Percentiles rank a stretch among this genome's conserved stretches.
Evolutionary conservation across 768 basidiomycete genomes (phyloP).

Genomic region (Tricholoma hemisulphureum): DNA sequence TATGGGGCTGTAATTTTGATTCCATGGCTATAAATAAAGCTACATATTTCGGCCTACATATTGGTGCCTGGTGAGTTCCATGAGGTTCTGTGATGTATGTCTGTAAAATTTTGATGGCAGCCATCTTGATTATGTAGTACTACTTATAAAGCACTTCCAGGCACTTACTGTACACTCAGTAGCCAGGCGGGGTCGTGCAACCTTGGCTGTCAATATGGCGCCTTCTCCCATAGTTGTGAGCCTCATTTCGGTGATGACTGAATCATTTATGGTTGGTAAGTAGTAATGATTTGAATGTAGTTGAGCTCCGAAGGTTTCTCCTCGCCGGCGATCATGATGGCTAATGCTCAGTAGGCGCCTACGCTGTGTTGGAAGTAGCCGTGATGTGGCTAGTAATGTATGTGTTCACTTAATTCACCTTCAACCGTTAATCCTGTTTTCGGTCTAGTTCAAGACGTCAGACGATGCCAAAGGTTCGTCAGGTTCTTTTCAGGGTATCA

Average conservation of each 20-base stretch:
- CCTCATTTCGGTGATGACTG: slow-evolving; percentile 3
- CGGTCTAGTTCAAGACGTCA: neutral
- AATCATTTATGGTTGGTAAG: slow-evolving; percentile 5
- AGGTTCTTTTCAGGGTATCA: slow-evolving; percentile 7
- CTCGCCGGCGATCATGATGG: neutral
- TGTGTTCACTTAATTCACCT: neutral
- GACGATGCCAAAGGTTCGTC: slow-evolving; percentile 3
- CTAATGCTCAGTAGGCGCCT: neutral
- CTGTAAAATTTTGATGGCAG: too few species aligned
- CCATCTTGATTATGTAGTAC: too few species aligned
- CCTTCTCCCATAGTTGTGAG: neutral
- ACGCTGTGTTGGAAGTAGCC: neutral
- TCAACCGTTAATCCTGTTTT: neutral
- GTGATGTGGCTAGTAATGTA: slow-evolving; percentile 2
- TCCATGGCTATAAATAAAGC: too few species aligned
- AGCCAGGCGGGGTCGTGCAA: too few species aligned
- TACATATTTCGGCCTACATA: too few species aligned
- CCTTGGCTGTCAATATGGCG: neutral
- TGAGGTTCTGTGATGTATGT: too few species aligned
- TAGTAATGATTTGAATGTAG: too few species aligned
- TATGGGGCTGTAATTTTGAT: too few species aligned
- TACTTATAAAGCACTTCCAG: too few species aligned
- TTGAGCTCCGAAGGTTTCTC: neutral
- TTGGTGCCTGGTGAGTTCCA: too few species aligned
- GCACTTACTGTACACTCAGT: too few species aligned